Evolutionary conservation across 495 filamentous ascomycete species (phyloP), one percentile per base, ranked within the genome.

Genomic region (Tuber borchii): DNA sequence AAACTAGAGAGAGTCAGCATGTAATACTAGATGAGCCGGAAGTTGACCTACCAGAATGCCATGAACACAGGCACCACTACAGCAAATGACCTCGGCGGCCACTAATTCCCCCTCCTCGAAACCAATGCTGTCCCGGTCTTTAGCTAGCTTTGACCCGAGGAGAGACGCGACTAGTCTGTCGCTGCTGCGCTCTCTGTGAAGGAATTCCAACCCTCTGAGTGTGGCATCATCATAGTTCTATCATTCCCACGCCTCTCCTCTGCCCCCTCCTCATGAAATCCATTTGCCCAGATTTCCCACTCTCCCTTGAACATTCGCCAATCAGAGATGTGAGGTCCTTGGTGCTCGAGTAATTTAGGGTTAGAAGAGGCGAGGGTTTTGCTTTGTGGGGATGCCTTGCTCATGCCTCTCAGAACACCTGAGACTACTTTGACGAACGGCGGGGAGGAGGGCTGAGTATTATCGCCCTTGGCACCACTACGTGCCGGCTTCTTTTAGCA

Each of bases 261-360:
- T 4, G 75, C 79, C 12, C 75, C 81, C 46, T 81, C 81, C 68
- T 77, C 75, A 51, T 78, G 68, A 51, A 69, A 80, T 19, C 73
- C 76, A 20, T 72, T 76, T 45, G 77, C 77, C 78, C 82, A 84
- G 16, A 84, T 78, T 70, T 84, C 83, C 79, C 83, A 84, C 45
- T 84, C 81, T 44, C 80, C 75, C 61, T 71, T 80, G 40, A 75
- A 74, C 71, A 77, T 78, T 61, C 80, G 78, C 83, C 83, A 84
- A 61, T 84, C 79, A 46, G 69, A 75, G 31, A 84, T 73, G 34
- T 76, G 75, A 31, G 76, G 73, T 17, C 83, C 83, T 37, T 83
- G 81, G 31, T 83, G 77, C 69, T 84, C 77, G 45, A 79, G 44
- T 20, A 84, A 61, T 39, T 26, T 71, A 20, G n/a, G n/a, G n/a